phyloP scores from a whole-genome alignment of 148 eudicot genomes.

The Vaccinium myrtillus region DNA sequence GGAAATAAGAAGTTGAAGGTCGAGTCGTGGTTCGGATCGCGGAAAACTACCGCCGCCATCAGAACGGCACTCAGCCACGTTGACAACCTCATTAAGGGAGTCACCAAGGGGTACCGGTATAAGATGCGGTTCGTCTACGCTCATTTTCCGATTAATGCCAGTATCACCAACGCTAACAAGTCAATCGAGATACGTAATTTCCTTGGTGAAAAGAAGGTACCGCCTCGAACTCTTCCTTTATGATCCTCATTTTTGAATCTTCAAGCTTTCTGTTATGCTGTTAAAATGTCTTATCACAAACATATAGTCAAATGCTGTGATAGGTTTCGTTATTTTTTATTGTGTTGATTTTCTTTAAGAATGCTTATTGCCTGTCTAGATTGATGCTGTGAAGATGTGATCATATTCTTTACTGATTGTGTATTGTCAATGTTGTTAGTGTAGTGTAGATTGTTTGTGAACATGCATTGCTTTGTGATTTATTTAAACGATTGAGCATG shows the following conservation, averaged over 20 bases:
- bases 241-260: neutral
- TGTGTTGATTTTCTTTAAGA: too few relatives aligned
- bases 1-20: conserved; percentile 50
- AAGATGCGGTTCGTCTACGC: conserved; percentile 66
- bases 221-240: neutral
- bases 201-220: conserved; percentile 67
- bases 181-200: conserved; percentile 65
- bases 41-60: conserved; percentile 50
- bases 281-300: too few relatives aligned
- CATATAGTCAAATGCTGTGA: too few relatives aligned
- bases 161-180: conserved; percentile 34
- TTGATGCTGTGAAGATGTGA: too few relatives aligned
- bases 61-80: conserved; percentile 53
- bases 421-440: too few relatives aligned
- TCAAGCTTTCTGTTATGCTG: neutral
- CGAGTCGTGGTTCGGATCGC: conserved; percentile 49
- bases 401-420: too few relatives aligned
- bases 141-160: conserved; percentile 67
- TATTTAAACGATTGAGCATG: too few relatives aligned
- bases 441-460: too few relatives aligned
- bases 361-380: too few relatives aligned
- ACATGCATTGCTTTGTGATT: too few relatives aligned
- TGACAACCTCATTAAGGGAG: conserved; percentile 43
- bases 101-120: conserved; percentile 55
- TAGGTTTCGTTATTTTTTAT: too few relatives aligned